phyloP scores from a whole-genome alignment of 23 red algal genomes.

The Agarophyton chilense region DNA sequence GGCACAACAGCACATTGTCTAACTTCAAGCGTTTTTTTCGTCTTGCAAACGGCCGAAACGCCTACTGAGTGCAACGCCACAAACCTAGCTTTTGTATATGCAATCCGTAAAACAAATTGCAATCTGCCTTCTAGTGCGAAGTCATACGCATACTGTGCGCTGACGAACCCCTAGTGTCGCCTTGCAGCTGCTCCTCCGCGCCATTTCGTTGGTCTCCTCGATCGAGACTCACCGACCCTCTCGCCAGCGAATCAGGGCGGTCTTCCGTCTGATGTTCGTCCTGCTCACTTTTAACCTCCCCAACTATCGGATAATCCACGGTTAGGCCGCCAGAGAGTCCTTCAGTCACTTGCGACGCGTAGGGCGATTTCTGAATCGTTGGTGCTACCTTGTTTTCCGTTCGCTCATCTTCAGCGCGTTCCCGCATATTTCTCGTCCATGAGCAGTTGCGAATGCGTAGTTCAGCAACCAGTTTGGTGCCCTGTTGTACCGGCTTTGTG shows the following conservation, averaged over 20 bases:
- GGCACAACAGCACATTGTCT: background rate
- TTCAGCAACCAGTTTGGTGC: background rate
- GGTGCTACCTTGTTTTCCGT: background rate
- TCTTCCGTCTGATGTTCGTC: too few species aligned
- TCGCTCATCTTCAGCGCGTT: background rate
- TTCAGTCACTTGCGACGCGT: background rate
- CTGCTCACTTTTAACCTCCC: too few species aligned
- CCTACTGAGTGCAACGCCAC: background rate
- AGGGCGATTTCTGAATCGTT: background rate
- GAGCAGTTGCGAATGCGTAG: slow-evolving; percentile 13
- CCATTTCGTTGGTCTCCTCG: too few species aligned
- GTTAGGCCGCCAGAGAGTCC: too few species aligned
- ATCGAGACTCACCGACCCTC: too few species aligned
- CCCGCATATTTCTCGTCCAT: background rate
- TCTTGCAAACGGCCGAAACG: background rate
- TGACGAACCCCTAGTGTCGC: too few species aligned
- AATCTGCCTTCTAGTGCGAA: background rate
- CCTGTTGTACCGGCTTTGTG: background rate
- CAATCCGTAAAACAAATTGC: background rate
- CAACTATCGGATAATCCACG: too few species aligned
- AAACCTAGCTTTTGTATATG: background rate
- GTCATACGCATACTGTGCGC: too few species aligned
- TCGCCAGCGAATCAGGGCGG: too few species aligned
- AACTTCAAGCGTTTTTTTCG: background rate
- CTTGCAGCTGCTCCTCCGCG: too few species aligned